Evolutionary conservation across 768 basidiomycete genomes (phyloP).

Genomic region (Suillus placidus): DNA sequence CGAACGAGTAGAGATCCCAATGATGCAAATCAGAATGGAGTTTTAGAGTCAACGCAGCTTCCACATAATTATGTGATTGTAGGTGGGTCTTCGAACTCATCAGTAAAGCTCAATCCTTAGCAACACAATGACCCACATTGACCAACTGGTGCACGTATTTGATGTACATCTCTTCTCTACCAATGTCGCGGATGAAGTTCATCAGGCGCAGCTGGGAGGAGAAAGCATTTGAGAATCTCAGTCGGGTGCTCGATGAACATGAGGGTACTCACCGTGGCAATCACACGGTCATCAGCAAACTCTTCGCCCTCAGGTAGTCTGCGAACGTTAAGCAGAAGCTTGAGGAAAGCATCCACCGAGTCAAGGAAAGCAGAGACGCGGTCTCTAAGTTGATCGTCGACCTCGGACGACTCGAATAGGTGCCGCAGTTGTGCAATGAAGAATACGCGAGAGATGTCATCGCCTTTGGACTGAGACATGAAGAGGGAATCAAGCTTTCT

Average conservation of each 20-base stretch:
- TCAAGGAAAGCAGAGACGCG: constrained; percentile 83
- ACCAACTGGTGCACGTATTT: constrained; percentile 96
- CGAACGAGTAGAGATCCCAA: constrained; percentile 83
- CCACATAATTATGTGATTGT: constrained; percentile 87
- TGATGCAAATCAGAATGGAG: constrained; percentile 91
- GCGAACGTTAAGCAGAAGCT: constrained; percentile 83
- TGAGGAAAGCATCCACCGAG: constrained; percentile 90
- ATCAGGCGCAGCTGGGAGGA: constrained; percentile 72
- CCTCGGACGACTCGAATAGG: constrained; percentile 83
- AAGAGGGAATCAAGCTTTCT: constrained; percentile 89
- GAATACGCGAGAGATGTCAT: constrained; percentile 89
- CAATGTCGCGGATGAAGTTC: constrained; percentile 92
- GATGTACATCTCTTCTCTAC: constrained; percentile 91
- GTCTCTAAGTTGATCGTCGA: constrained; percentile 77
- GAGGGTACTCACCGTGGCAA: constrained; percentile 69
- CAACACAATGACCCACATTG: constrained; percentile 54
- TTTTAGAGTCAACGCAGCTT: constrained; percentile 92
- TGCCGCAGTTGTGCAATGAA: constrained; percentile 90
- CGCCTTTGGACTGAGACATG: constrained; percentile 90
- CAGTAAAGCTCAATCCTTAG: constrained; percentile 12
- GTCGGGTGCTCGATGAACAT: background rate
- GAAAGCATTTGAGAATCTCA: constrained; percentile 15
- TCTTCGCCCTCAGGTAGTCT: constrained; percentile 92
- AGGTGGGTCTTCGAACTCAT: constrained; percentile 68
- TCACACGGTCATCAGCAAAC: constrained; percentile 92